A percentile compares a stretch with the other conserved stretches of the same genome.
phyloP scores from a whole-genome alignment of 495 filamentous ascomycete species.

The Hypomontagnella submonticulosa region DNA sequence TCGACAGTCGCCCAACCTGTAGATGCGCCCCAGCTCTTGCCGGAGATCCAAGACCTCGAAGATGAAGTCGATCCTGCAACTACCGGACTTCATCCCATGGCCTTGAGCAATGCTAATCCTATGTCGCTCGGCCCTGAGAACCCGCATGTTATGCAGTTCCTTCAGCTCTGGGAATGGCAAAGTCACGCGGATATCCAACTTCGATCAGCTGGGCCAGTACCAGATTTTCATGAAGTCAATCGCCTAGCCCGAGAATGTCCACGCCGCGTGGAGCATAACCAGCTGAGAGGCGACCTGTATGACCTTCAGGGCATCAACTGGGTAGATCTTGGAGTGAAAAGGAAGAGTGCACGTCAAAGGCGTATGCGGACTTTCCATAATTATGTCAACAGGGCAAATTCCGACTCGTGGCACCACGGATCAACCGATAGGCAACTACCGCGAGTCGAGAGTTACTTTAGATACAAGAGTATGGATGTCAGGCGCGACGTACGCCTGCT shows the following conservation, averaged over 20 bases:
- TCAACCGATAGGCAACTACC: slow-evolving; percentile 50
- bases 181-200: slow-evolving; percentile 28
- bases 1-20: slow-evolving; percentile 6
- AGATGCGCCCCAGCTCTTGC: slow-evolving; percentile 1
- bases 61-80: slow-evolving; percentile 32
- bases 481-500: slow-evolving; percentile 70
- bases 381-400: slow-evolving; percentile 60
- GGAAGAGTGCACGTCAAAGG: slow-evolving; percentile 67
- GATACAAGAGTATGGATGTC: slow-evolving; percentile 77
- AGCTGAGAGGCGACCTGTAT: slow-evolving; percentile 67
- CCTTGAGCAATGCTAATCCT: slow-evolving; percentile 40
- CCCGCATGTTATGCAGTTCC: slow-evolving; percentile 39
- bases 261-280: slow-evolving; percentile 50
- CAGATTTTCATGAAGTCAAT: slow-evolving; percentile 19
- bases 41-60: slow-evolving; percentile 32
- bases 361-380: slow-evolving; percentile 68
- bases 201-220: slow-evolving; percentile 19
- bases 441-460: slow-evolving; percentile 69
- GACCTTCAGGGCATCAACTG: slow-evolving; percentile 87
- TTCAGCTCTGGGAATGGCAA: slow-evolving; percentile 42
- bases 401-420: slow-evolving; percentile 54
- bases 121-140: slow-evolving; percentile 45
- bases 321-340: slow-evolving; percentile 69
- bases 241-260: slow-evolving; percentile 25
- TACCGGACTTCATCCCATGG: slow-evolving; percentile 42